Conservation (phyloP, 345 rosid species). For the Carallia pectinifolia region DNA sequence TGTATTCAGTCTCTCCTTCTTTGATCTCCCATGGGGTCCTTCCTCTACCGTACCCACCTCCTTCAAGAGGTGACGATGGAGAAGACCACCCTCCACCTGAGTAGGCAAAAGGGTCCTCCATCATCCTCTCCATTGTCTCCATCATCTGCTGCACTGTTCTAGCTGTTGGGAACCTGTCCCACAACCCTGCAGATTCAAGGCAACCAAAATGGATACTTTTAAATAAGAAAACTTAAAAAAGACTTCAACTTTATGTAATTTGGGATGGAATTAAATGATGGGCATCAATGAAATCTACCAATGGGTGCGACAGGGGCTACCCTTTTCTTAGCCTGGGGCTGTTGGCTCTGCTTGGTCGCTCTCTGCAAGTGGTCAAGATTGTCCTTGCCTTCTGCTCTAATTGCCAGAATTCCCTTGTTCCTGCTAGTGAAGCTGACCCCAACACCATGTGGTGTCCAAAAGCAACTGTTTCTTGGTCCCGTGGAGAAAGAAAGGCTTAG, state of each 20-base stretch:
- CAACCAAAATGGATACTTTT: not conserved
- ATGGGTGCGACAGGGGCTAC: slow-evolving; percentile 36
- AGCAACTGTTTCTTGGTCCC: not conserved
- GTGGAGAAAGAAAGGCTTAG: slow-evolving; percentile 14
- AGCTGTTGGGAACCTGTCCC: slow-evolving; percentile 49
- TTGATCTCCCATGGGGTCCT: slow-evolving; percentile 69
- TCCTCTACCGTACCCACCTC: slow-evolving; percentile 42
- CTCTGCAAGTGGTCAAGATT: slow-evolving; percentile 50
- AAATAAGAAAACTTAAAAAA: no score
- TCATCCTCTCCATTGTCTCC: slow-evolving; percentile 62
- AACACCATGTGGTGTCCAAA: not conserved
- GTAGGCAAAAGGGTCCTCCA: slow-evolving; percentile 47
- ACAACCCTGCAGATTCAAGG: slow-evolving; percentile 13
- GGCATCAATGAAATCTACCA: slow-evolving; percentile 28
- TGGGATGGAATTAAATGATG: not conserved
- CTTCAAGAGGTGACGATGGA: slow-evolving; percentile 12
- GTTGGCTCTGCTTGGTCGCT: slow-evolving; percentile 22
- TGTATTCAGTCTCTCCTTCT: slow-evolving; percentile 49
- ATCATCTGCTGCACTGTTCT: slow-evolving; percentile 66
- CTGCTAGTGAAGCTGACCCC: not conserved
- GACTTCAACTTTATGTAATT: no score
- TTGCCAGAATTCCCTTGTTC: slow-evolving; percentile 24
- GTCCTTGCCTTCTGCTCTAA: slow-evolving; percentile 34
- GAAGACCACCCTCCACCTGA: slow-evolving; percentile 35
- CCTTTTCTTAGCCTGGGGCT: slow-evolving; percentile 37